Conservation (phyloP, 2,329 filamentous ascomycete genomes). For the Fusarium piperis region DNA sequence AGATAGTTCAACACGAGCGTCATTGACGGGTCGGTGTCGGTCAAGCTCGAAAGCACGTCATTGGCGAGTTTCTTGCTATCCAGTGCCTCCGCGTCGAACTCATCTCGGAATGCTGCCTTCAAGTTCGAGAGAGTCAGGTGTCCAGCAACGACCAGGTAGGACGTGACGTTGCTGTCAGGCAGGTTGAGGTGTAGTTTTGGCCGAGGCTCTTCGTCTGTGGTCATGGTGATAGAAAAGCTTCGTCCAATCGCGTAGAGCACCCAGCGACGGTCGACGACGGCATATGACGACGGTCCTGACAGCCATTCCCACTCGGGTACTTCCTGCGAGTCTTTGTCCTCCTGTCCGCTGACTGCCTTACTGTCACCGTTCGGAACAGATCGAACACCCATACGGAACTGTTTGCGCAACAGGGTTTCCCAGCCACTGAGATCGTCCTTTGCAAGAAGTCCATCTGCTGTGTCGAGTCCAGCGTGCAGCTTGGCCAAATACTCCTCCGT, state of each 20-base stretch:
- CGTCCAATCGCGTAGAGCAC: conserved; percentile 70
- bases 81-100: conserved; percentile 54
- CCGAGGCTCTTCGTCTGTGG: conserved; percentile 52
- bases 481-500: conserved; percentile 59
- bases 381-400: conserved; percentile 57
- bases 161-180: conserved; percentile 64
- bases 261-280: conserved; percentile 71
- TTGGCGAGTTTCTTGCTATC: conserved; percentile 62
- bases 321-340: conserved; percentile 39
- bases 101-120: conserved; percentile 64
- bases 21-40: conserved; percentile 74
- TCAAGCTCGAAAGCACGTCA: conserved; percentile 70
- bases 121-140: conserved; percentile 69
- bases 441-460: conserved; percentile 59
- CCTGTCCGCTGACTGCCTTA: conserved; percentile 24
- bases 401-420: conserved; percentile 60
- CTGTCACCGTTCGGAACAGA: conserved; percentile 27
- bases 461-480: conserved; percentile 55
- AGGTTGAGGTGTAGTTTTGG: conserved; percentile 49
- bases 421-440: conserved; percentile 58
- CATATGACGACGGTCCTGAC: conserved; percentile 55
- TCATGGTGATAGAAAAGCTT: conserved; percentile 64
- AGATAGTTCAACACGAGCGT: conserved; percentile 73
- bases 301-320: conserved; percentile 63
- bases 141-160: conserved; percentile 68